These are phyloP conservation scores for Rubroshorea leprosula DNA, from an alignment of 345 rosid species.

Conservation along the genomic window DNA sequence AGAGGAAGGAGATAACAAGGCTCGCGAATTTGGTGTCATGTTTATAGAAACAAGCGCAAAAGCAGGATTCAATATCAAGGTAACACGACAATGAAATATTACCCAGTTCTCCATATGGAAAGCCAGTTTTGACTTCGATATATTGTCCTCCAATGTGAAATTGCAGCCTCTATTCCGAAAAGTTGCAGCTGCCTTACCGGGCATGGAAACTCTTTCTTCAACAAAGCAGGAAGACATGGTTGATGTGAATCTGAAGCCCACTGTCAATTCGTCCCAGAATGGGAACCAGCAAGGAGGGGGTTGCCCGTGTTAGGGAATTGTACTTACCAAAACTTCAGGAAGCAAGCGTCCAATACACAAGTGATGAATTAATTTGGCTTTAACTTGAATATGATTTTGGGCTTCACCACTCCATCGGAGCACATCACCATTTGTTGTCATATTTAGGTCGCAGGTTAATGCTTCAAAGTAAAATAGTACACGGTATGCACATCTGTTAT, in stretches of 20 bases:
- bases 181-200: slow-evolving; percentile 92
- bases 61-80: slow-evolving; percentile 94
- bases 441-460: too few species aligned
- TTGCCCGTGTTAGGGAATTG: slow-evolving; percentile 56
- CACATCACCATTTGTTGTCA: too few species aligned
- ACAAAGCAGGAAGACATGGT: slow-evolving; percentile 94
- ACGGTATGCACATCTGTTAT: too few species aligned
- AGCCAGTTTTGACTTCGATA: background rate
- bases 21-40: slow-evolving; percentile 79
- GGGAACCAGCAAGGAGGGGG: slow-evolving; percentile 78
- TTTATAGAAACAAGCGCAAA: slow-evolving; percentile 94
- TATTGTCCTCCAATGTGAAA: slow-evolving; percentile 14
- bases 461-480: too few species aligned
- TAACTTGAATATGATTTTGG: background rate
- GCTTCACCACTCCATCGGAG: too few species aligned
- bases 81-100: slow-evolving; percentile 13
- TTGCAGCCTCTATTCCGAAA: slow-evolving; percentile 87
- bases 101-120: background rate
- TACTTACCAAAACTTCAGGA: background rate
- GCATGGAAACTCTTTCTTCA: slow-evolving; percentile 88
- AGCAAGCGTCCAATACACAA: slow-evolving; percentile 3
- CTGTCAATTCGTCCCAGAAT: slow-evolving; percentile 58
- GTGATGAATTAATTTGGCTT: too few species aligned
- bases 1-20: slow-evolving; percentile 89
- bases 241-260: slow-evolving; percentile 80